phyloP scores from a whole-genome alignment of 768 basidiomycete genomes.

The Pholiota conissans region DNA sequence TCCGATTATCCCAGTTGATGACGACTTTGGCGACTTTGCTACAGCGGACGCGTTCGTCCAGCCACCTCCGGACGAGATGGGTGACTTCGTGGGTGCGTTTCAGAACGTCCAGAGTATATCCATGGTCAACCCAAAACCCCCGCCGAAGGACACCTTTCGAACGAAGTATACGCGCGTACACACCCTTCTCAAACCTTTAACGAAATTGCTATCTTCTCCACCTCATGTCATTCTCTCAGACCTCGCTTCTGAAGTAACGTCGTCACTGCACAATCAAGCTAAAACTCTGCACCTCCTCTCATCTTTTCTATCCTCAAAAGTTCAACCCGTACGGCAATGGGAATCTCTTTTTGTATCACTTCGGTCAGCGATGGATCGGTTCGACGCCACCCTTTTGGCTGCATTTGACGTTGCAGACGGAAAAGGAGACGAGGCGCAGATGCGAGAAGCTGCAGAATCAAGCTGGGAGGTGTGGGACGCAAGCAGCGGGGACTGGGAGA shows the following conservation, averaged over 20 bases:
- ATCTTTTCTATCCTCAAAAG: constrained; percentile 64
- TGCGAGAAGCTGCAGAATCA: constrained; percentile 80
- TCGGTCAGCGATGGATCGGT: constrained; percentile 80
- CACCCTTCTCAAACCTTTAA: constrained; percentile 58
- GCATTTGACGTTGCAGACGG: constrained; percentile 89
- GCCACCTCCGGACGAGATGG: constrained; percentile 40
- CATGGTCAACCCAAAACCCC: constrained; percentile 1
- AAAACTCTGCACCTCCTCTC: constrained; percentile 71
- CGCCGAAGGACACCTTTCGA: constrained; percentile 39
- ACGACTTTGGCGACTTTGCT: constrained; percentile 90
- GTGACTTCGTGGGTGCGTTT: constrained; percentile 31
- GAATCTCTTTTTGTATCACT: constrained; percentile 61
- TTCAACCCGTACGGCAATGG: constrained; percentile 77
- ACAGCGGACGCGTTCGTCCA: constrained; percentile 37
- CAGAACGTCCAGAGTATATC: constrained; percentile 7
- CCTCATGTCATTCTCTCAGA: constrained; percentile 68
- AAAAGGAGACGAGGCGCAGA: constrained; percentile 65
- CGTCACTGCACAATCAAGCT: constrained; percentile 56
- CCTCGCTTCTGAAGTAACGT: constrained; percentile 44
- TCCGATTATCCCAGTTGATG: constrained; percentile 67
- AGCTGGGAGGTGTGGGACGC: constrained; percentile 83
- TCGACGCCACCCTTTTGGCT: constrained; percentile 82
- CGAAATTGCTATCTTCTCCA: constrained; percentile 55
- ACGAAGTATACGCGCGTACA: constrained; percentile 69
- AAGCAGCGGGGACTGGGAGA: constrained; percentile 71